A percentile compares a stretch with the other conserved stretches of the same genome.
These are phyloP conservation scores for Metschnikowia henanensis DNA, from an alignment of 805 yeast species.

Conservation along the genomic window DNA sequence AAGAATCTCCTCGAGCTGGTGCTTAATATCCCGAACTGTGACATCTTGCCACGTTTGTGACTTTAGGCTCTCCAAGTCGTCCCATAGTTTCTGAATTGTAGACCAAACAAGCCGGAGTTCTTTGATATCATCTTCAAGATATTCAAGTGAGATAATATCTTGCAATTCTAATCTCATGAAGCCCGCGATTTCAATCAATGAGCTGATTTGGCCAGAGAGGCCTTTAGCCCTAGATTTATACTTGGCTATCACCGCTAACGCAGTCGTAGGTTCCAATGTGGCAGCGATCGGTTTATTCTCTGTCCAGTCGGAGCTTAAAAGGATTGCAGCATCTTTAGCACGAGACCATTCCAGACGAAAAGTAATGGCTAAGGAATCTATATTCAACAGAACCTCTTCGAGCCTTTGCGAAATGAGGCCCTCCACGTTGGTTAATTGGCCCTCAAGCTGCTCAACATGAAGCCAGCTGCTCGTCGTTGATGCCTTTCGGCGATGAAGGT, in stretches of 20 bases:
- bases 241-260: constrained; percentile 37
- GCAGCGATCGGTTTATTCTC: constrained; percentile 47
- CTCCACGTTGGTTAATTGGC: constrained; percentile 42
- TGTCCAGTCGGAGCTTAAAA: constrained; percentile 48
- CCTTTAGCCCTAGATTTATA: constrained; percentile 29
- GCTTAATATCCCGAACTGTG: constrained; percentile 45
- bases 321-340: constrained; percentile 29
- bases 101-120: constrained; percentile 67
- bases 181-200: constrained; percentile 20
- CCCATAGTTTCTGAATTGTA: constrained; percentile 53
- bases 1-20: constrained; percentile 51
- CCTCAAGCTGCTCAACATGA: constrained; percentile 61
- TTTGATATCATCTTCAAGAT: constrained; percentile 46
- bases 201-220: not conserved
- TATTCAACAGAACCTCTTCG: constrained; percentile 39
- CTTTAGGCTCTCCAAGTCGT: constrained; percentile 43
- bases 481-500: constrained; percentile 44
- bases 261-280: constrained; percentile 40
- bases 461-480: constrained; percentile 56
- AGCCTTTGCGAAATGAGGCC: constrained; percentile 38
- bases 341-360: constrained; percentile 41
- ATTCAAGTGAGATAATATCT: constrained; percentile 26
- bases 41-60: constrained; percentile 49
- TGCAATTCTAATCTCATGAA: constrained; percentile 34
- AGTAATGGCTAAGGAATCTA: constrained; percentile 41